Evolutionary conservation across 805 yeast genomes (phyloP), one percentile per base, ranked within the genome.

Genomic region (Wickerhamiella azymoides): DNA sequence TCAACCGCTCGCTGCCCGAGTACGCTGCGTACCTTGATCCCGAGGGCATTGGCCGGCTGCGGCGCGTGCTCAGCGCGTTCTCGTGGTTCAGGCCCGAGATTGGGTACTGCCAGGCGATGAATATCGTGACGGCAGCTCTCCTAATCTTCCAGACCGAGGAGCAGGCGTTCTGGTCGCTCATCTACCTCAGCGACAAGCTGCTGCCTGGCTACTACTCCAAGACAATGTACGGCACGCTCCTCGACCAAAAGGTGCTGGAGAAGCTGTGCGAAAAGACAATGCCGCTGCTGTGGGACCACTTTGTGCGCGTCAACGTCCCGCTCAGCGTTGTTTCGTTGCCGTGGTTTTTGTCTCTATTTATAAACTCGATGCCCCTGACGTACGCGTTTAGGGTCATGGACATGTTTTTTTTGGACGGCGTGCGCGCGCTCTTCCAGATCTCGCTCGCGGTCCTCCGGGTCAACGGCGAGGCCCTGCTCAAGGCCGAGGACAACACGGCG

Each of bases 51-150:
- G 74, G 70, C 42, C 69, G 95, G 46, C 70, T 92, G 40, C 71
- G 98, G 50, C 72, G 94, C 50, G 97, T 92, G 0, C 70, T 92
- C 48, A 81, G 93, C 0, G 96, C 96, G 0, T 92, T 88, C 58
- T 84, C 96, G 0, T 92, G 97, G 96, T 84, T 82, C 52, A 86
- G 88, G 60, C 96, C 95, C 0, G 95, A 89, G 36, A 84, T 92
- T 21, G 99, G 99, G 0, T 92, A 92, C 62, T 92, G 99, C 61
- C 98, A 92, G 62, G 98, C 97, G 1, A 92, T 93, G 98, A 92
- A 92, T 60, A 92, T 92, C 43, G 72, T 67, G 11, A 68, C 65
- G 2, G 72, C 72, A 1, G 69, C 70, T 1, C 72, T 77, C 57
- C 77, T 67, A 25, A 68, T 67, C 42, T 66, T 57, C 51, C 86